A percentile compares a stretch with the other conserved stretches of the same genome.
These are phyloP conservation scores for Syzygium malaccense DNA, from an alignment of 441 rosid species.

Conservation along the genomic window DNA sequence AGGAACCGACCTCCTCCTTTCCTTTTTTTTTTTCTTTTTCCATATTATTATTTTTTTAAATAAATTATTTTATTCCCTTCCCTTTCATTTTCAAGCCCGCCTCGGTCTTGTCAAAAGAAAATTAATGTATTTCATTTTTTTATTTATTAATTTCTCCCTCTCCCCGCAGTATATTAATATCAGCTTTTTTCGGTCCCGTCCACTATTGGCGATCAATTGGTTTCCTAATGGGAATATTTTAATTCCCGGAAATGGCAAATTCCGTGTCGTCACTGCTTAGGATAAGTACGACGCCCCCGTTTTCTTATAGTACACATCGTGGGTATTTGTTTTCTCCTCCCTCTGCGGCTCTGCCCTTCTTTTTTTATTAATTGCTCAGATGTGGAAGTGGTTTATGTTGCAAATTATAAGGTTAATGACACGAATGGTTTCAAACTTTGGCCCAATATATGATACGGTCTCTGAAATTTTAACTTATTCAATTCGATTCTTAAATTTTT, in stretches of 20 bases:
- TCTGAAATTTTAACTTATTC: no score
- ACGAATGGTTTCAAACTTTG: no score
- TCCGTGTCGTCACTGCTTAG: neutral
- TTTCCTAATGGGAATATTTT: neutral
- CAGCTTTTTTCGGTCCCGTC: neutral
- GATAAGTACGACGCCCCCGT: neutral
- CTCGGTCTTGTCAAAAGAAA: neutral
- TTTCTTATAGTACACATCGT: neutral
- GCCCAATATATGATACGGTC: no score
- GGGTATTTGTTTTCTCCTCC: neutral
- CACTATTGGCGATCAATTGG: neutral
- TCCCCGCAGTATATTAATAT: neutral
- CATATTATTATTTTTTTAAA: neutral
- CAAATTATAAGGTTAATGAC: neutral
- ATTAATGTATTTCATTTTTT: neutral
- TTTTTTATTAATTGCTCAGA: neutral
- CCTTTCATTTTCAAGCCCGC: neutral
- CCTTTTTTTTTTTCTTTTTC: conserved; percentile 31
- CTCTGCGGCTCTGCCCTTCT: no score
- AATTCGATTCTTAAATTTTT: fast-evolving
- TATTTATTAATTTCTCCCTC: neutral
- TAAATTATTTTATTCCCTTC: conserved; percentile 13
- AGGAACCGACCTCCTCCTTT: conserved; percentile 55
- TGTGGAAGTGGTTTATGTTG: neutral
- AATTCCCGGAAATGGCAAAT: neutral